phyloP scores from a whole-genome alignment of 164 flowering plant species.

The Taxillus chinensis region DNA sequence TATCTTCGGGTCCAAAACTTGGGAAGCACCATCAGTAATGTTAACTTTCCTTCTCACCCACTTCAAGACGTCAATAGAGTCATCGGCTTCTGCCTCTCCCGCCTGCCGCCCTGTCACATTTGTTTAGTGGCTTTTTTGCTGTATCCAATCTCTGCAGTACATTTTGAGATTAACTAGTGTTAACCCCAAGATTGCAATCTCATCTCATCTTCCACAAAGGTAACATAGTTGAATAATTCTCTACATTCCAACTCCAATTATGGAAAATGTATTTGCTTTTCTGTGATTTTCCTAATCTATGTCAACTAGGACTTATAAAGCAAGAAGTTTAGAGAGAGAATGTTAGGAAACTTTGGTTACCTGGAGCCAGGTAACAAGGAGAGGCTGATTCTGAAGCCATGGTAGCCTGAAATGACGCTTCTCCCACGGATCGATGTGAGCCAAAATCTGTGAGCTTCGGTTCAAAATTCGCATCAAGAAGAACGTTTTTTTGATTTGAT shows the following conservation, averaged over 20 bases:
- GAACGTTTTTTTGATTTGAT: slow-evolving; percentile 60
- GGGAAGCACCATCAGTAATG: slow-evolving; percentile 43
- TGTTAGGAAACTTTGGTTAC: slow-evolving; percentile 18
- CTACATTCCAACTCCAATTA: no score
- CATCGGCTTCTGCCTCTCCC: no score
- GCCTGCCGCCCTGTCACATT: background rate
- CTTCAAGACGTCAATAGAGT: slow-evolving; percentile 46
- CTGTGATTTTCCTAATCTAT: no score
- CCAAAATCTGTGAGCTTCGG: slow-evolving; percentile 76
- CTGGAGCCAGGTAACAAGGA: slow-evolving; percentile 65
- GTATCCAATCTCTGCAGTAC: slow-evolving; percentile 43
- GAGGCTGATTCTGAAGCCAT: slow-evolving; percentile 36
- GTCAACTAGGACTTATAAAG: background rate
- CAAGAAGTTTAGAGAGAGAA: background rate
- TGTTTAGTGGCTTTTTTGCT: slow-evolving; percentile 54
- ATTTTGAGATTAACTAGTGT: background rate
- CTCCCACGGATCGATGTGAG: slow-evolving; percentile 63
- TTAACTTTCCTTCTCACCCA: slow-evolving; percentile 82
- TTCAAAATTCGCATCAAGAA: slow-evolving; percentile 53
- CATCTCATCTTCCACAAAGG: no score
- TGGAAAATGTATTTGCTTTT: no score
- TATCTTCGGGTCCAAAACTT: slow-evolving; percentile 58
- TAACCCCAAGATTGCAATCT: background rate
- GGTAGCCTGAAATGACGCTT: slow-evolving; percentile 36
- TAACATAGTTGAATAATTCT: no score